Conservation (phyloP, 2,329 filamentous ascomycete species). For the Allantophomopsis lycopodina region DNA sequence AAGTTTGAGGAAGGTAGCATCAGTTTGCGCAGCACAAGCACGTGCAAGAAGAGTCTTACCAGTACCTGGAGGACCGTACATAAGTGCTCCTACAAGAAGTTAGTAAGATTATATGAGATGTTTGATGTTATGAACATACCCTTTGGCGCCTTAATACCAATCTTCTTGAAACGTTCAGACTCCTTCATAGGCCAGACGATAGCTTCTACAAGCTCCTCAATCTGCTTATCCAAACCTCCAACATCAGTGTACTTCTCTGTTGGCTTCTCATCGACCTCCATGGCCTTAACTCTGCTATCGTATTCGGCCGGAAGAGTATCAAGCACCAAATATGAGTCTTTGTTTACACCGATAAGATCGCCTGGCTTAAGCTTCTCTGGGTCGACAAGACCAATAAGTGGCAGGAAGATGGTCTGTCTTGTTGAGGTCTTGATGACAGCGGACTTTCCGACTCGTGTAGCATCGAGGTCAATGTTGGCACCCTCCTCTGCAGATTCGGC, state of each 20-base stretch:
- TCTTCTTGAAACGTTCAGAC: conserved; percentile 97
- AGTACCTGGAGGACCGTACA: conserved; percentile 91
- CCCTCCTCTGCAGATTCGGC: conserved; percentile 95
- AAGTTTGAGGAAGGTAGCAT: conserved; percentile 96
- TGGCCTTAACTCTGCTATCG: conserved; percentile 96
- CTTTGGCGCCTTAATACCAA: conserved; percentile 98
- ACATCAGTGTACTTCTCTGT: conserved; percentile 99
- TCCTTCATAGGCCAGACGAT: conserved; percentile 99
- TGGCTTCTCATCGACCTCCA: conserved; percentile 99
- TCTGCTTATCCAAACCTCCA: conserved; percentile 95
- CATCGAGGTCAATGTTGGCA: conserved; percentile 96
- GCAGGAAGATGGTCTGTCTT: conserved; percentile 94
- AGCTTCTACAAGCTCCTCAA: conserved; percentile 94
- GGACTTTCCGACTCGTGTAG: conserved; percentile 91
- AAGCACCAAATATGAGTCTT: conserved; percentile 94
- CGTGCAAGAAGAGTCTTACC: conserved; percentile 86
- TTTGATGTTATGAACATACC: conserved; percentile 41
- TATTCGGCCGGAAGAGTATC: conserved; percentile 97
- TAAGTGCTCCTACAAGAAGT: conserved; percentile 61
- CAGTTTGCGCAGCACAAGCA: conserved; percentile 93
- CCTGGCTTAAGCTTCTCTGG: conserved; percentile 89
- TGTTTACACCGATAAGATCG: conserved; percentile 96
- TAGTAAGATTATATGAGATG: conserved; percentile 3
- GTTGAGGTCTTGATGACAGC: conserved; percentile 99
- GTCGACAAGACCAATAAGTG: conserved; percentile 92